Evolutionary conservation across 768 basidiomycete genomes (phyloP).

Genomic region (Rossbeevera mucosa): DNA sequence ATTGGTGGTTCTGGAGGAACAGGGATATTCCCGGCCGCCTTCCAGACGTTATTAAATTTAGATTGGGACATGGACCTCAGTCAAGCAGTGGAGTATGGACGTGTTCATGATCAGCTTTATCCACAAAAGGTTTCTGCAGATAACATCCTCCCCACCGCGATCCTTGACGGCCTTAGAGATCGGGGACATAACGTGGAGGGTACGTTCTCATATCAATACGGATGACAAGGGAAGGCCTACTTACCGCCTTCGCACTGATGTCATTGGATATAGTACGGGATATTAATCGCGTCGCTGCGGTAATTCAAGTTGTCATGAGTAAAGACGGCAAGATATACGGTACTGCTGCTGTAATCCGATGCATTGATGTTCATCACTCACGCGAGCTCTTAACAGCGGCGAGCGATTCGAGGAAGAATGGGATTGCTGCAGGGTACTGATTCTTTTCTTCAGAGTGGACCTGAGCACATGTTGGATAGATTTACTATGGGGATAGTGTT

Average conservation of each 20-base stretch:
- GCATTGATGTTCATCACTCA: not conserved
- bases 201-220: slow-evolving; percentile 25
- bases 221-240: not conserved
- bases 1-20: slow-evolving; percentile 88
- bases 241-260: not conserved
- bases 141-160: slow-evolving; percentile 47
- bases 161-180: slow-evolving; percentile 51
- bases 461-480: not conserved
- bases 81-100: slow-evolving; percentile 75
- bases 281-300: slow-evolving; percentile 67
- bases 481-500: too few relatives aligned
- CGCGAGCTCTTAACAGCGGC: slow-evolving; percentile 47
- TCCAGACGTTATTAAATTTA: slow-evolving; percentile 75
- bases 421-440: slow-evolving; percentile 84
- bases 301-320: slow-evolving; percentile 61
- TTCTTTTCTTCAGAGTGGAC: not conserved
- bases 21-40: slow-evolving; percentile 73
- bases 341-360: slow-evolving; percentile 30
- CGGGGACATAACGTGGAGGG: slow-evolving; percentile 73
- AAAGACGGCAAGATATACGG: slow-evolving; percentile 58
- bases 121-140: slow-evolving; percentile 63
- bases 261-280: slow-evolving; percentile 45
- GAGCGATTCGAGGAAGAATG: slow-evolving; percentile 89
- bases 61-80: slow-evolving; percentile 76
- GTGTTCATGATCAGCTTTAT: slow-evolving; percentile 84